These are phyloP conservation scores for Meredithiella fracta DNA, from an alignment of 2,329 filamentous ascomycete species.

Conservation along the genomic window DNA sequence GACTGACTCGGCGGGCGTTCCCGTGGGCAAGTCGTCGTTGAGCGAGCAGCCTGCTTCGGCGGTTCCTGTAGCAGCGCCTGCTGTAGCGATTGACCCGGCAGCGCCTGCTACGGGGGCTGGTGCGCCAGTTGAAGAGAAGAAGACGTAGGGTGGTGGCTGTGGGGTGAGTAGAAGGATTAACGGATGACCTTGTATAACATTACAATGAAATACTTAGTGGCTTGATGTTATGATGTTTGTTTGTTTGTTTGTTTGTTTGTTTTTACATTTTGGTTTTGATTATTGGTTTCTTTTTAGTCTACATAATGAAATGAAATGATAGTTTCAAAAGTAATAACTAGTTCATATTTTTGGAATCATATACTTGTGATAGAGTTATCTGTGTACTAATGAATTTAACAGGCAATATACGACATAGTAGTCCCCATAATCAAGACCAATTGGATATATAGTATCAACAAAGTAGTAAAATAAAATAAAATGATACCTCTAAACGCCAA, in stretches of 20 bases:
- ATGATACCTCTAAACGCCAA: not conserved
- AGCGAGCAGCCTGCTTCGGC: conserved; percentile 6
- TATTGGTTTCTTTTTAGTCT: not conserved
- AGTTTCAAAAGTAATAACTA: too few species aligned
- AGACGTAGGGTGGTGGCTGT: not conserved
- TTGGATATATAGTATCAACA: too few species aligned
- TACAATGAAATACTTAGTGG: not conserved
- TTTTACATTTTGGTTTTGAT: not conserved
- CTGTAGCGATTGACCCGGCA: conserved; percentile 14
- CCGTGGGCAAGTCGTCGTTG: conserved; percentile 11
- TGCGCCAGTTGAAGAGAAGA: conserved; percentile 14
- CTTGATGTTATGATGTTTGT: not conserved
- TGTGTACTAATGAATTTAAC: too few species aligned
- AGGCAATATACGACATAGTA: too few species aligned
- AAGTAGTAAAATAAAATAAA: not conserved
- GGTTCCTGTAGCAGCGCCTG: conserved; percentile 12
- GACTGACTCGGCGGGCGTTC: conserved; percentile 13
- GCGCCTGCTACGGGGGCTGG: conserved; percentile 13
- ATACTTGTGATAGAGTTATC: too few species aligned
- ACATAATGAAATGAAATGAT: too few species aligned
- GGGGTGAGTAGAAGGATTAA: not conserved
- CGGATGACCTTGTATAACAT: not conserved
- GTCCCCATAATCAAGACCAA: too few species aligned
- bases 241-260: not conserved
- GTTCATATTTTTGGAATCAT: too few species aligned